Evolutionary conservation across 2,329 filamentous ascomycete species (phyloP), one percentile per base, ranked within the genome.

Genomic region (Diaporthe velutina): DNA sequence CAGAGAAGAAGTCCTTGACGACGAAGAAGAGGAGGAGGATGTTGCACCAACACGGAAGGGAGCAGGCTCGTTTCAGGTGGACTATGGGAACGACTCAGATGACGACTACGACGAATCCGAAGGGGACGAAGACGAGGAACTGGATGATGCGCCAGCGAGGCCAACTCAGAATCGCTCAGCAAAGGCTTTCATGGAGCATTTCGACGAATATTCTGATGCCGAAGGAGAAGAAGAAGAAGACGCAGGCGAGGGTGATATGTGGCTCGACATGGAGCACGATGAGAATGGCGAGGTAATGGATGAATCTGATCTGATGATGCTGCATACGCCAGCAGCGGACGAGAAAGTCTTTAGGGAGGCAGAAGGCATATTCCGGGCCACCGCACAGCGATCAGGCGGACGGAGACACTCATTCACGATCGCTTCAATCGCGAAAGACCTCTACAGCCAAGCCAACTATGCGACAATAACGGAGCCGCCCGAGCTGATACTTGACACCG

Each of bases 401-500:
- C 74, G 79, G 77, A 77, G 86, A 76, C 88, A 88, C 64, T 88
- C 91, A 12, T 91, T 92, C 70, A 90, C 91, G 58, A 93, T 95
- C 79, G 89, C 91, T 5, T 86, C 89, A 9, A 91, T 98, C 75
- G 94, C 94, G 40, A 94, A 93, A 81, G 92, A 93, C 76, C 83
- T 96, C 13, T 91, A 92, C 86, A 81, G 85, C 82, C 81, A 90
- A 81, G 82, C 88, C 83, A 89, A 89, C 48, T 85, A 89, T 45
- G 90, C 93, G 1, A 80, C 84, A 25, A 85, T 97, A 60, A 87
- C 87, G 6, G 96, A 98, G 83, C 86, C 92, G 1, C 91, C 93
- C 75, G 88, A 92, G 60, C 83, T 98, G 28, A 91, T 98, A 60
- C 84, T 97, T 45, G 88, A 90, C 66, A 97, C 94, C 15, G 96